Conservation (phyloP, 768 basidiomycete genomes). For the Russula ochroleuca region DNA sequence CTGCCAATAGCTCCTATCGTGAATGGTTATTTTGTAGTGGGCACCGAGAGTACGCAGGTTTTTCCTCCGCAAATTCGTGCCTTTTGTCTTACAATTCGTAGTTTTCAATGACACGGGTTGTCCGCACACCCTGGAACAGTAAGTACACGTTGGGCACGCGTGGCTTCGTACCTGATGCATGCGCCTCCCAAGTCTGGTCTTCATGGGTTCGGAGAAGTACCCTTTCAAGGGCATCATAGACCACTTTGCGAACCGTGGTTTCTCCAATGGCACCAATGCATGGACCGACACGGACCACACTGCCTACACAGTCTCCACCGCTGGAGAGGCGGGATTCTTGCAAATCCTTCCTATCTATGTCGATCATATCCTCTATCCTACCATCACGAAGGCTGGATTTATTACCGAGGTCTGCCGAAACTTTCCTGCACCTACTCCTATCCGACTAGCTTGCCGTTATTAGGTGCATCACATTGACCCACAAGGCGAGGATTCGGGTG, state of each 20-base stretch:
- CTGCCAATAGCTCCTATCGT: constrained; percentile 69
- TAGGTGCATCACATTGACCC: constrained; percentile 94
- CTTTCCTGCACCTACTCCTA: neutral
- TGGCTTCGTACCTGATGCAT: neutral
- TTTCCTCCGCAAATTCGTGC: neutral
- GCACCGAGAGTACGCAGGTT: constrained; percentile 72
- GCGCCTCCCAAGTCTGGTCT: constrained; percentile 58
- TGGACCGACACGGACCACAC: constrained; percentile 98
- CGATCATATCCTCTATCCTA: constrained; percentile 96
- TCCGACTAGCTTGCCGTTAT: constrained; percentile 9
- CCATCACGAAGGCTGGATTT: constrained; percentile 81
- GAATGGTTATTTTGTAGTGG: constrained; percentile 86
- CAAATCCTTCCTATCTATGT: constrained; percentile 85
- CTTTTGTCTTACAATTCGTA: constrained; percentile 32
- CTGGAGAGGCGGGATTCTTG: constrained; percentile 88
- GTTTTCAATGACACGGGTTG: constrained; percentile 94
- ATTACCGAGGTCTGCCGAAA: constrained; percentile 47
- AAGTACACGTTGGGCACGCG: constrained; percentile 32
- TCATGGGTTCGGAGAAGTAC: constrained; percentile 93
- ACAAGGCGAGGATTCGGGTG: constrained; percentile 88
- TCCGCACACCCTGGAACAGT: constrained; percentile 97
- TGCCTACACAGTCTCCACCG: constrained; percentile 93
- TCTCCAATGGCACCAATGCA: constrained; percentile 88
- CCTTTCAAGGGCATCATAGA: constrained; percentile 96
- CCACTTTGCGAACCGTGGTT: constrained; percentile 89